These are phyloP conservation scores for Brassica nigra DNA, from an alignment of 345 rosid genomes.

Conservation along the genomic window DNA sequence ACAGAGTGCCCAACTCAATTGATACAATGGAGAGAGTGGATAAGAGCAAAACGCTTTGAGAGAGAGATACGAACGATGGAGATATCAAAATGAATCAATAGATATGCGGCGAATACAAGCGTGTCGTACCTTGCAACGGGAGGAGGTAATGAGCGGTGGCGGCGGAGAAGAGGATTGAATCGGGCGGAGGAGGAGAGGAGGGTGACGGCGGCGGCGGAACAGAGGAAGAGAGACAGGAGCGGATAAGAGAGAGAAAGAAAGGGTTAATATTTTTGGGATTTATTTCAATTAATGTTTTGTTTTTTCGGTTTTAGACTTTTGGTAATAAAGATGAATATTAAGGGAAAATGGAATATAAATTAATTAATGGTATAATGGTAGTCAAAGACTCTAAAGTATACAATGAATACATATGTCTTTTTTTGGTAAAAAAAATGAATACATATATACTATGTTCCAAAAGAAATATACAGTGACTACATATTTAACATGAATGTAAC, in stretches of 20 bases:
- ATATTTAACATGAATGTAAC: too few species aligned
- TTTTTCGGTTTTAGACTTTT: not conserved
- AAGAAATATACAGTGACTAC: too few species aligned
- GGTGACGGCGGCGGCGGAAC: slow-evolving; percentile 41
- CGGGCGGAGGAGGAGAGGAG: slow-evolving; percentile 38
- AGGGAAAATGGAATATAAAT: not conserved
- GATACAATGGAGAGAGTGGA: slow-evolving; percentile 19
- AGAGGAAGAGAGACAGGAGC: slow-evolving; percentile 37
- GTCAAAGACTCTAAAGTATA: too few species aligned
- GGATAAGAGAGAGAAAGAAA: slow-evolving; percentile 42
- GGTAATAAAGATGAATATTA: not conserved
- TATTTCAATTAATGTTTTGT: not conserved
- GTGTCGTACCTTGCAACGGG: not conserved
- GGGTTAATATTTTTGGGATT: slow-evolving; percentile 2
- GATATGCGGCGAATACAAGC: not conserved
- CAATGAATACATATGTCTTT: too few species aligned
- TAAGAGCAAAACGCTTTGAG: not conserved
- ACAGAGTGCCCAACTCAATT: slow-evolving; percentile 4
- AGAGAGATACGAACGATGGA: not conserved
- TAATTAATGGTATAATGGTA: too few species aligned
- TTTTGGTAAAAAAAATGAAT: too few species aligned
- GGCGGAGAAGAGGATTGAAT: slow-evolving; percentile 21
- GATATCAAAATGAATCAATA: not conserved
- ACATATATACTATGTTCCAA: too few species aligned
- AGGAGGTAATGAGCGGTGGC: slow-evolving; percentile 16